Base-by-base conservation (phyloP, 1,284 basidiomycete genomes). In the Entoloma clypeatum region DNA sequence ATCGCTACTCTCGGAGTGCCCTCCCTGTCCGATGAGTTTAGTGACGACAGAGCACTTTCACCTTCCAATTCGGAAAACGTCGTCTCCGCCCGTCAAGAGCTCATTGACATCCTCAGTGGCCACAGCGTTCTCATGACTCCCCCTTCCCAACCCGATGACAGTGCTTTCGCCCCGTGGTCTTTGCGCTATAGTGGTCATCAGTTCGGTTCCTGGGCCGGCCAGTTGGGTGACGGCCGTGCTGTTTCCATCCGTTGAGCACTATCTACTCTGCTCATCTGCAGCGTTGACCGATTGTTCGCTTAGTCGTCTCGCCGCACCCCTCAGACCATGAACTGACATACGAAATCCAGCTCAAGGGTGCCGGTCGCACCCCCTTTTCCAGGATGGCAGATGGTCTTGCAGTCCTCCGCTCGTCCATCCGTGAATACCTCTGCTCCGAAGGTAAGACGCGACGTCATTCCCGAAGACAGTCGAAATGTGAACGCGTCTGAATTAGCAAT, bases 171-270 rank as follows among this genome's bases (percentile, higher is more conserved):
- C 1, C 91, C 93, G 0, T 96, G 91, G 89, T 82, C 87, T 6
- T 71, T 92, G 21, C 73, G 92, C 21, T 97, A 96, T 58, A 84
- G 81, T 52, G 89, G 91, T 0, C 90, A 93, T 60, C 94, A 98
- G 60, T 98, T 98, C 56, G 95, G 93, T 1, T 65, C 59, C 4
- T 98, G 88, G 86, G 95, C 95, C 2, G 92, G 93, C n/a, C 95
- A 98, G 62, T 75, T 99, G 2, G 95, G 95, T 7, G 95, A 99
- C 57, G 95, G 95, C 0, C 77, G 95, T 10, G 95, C 95, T 0
- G 87, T 93, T 21, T 89, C 89, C 7, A 75, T 99, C 38, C 61
- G 88, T 88, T 57, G 74, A 72, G 55, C 59, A 4, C 36, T 22
- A 21, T 24, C 16, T 34, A 23, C 8, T 17, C 39, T 29, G 9